These are phyloP conservation scores for Apodospora peruviana DNA, from an alignment of 495 filamentous ascomycete genomes.

Conservation along the genomic window DNA sequence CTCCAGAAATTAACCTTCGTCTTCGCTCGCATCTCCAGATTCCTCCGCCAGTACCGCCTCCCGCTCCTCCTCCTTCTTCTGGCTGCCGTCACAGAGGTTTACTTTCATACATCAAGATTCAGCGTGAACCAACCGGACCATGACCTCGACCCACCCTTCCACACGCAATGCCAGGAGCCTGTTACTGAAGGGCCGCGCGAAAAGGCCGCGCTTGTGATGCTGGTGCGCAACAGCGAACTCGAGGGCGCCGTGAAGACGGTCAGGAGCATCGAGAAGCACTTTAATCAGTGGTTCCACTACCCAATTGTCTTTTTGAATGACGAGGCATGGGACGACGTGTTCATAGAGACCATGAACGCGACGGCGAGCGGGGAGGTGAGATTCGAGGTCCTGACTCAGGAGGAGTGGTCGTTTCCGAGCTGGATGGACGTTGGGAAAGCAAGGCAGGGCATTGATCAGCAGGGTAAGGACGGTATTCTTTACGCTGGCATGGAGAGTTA, in stretches of 20 bases:
- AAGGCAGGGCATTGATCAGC: constrained; percentile 75
- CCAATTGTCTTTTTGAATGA: constrained; percentile 97
- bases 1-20: too few relatives aligned
- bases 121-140: constrained; percentile 25
- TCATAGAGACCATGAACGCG: constrained; percentile 76
- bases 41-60: constrained; percentile 1
- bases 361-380: constrained; percentile 78
- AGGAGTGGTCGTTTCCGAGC: constrained; percentile 88
- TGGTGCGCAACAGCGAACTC: constrained; percentile 87
- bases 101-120: constrained; percentile 21
- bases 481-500: constrained; percentile 99
- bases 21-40: too few relatives aligned
- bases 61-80: constrained; percentile 10
- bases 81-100: constrained; percentile 25
- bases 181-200: constrained; percentile 57
- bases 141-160: constrained; percentile 40
- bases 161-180: constrained; percentile 37
- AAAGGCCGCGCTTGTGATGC: constrained; percentile 89
- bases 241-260: constrained; percentile 86
- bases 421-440: constrained; percentile 80
- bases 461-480: constrained; percentile 85
- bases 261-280: constrained; percentile 89
- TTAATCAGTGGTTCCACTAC: constrained; percentile 97
- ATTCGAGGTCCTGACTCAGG: constrained; percentile 65
- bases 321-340: constrained; percentile 76